Base-by-base conservation (phyloP, 176 grass and related monocot species). In the Cenchrus fungigraminus region DNA sequence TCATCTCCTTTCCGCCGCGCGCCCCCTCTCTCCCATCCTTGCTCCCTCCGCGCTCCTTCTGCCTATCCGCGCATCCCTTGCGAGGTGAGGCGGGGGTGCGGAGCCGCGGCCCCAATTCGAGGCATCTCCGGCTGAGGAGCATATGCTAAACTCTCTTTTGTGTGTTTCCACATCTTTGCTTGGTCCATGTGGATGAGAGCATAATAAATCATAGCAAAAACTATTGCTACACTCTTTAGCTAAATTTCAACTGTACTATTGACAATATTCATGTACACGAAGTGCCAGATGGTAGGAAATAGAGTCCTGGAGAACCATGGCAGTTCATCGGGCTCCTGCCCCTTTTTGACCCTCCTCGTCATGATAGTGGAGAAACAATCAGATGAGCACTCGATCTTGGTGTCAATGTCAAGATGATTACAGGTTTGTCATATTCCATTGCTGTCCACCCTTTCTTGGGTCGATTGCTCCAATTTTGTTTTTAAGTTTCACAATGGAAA, bases 361-460 rank as follows among this genome's bases (percentile, higher is more conserved):
- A 94, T 92, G 94, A 97, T 68, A 97, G 94, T 85, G 94, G 92
- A 43, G 90, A 97, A 86, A 97, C 94, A 68, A 97, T 97, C 73
- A 88, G 88, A 58, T 86, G 92, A 82, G 94, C 94, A 68, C 84
- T 97, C 29, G 74, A 94, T 60, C 92, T 97, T 84, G 94, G 94
- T 82, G 94, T 97, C 42, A 97, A 90, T 79, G 94, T 97, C 32
- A 97, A 97, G 89, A 97, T 97, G 94, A 94, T 97, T 69, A 94
- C 94, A 85, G 94, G 94, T 88, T 61, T 53, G 73, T 8, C 68
- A 68, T 76, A 65, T 80, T 77, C 9, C 13, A 65, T 55, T 16
- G 11, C 14, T 62, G 68, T 55, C 5, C 31, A 56, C 72, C 11
- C 50, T 69, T 28, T 28, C n/a, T 55, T 55, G 1, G 52, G 64